These are phyloP conservation scores for Perilla frutescens DNA, from an alignment of 257 asterid genomes.

Conservation along the genomic window DNA sequence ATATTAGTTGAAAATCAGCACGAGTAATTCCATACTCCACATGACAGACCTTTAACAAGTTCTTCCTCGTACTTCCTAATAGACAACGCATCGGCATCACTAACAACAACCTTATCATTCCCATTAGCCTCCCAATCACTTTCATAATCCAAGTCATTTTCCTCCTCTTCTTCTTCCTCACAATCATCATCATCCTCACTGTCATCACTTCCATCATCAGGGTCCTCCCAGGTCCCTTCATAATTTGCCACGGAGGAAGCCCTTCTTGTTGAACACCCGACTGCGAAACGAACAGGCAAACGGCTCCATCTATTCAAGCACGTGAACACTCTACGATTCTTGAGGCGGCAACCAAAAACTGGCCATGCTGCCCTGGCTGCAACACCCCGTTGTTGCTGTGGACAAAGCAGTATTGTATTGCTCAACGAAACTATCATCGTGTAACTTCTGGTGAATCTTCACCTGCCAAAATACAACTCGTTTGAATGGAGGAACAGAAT, in stretches of 20 bases:
- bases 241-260: slow-evolving; percentile 31
- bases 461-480: slow-evolving; percentile 17
- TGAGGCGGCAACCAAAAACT: slow-evolving; percentile 27
- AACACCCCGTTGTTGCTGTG: slow-evolving; percentile 33
- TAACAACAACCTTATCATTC: slow-evolving; percentile 37
- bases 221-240: slow-evolving; percentile 71
- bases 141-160: slow-evolving; percentile 67
- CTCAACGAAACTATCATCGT: slow-evolving; percentile 47
- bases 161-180: slow-evolving; percentile 55
- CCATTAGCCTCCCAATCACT: slow-evolving; percentile 71
- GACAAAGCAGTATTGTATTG: slow-evolving; percentile 26
- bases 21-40: not conserved
- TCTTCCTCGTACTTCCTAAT: slow-evolving; percentile 55
- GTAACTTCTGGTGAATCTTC: slow-evolving; percentile 12
- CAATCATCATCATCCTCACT: slow-evolving; percentile 62
- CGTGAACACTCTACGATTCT: slow-evolving; percentile 2
- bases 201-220: slow-evolving; percentile 69
- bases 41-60: slow-evolving; percentile 57
- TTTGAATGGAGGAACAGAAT: not conserved
- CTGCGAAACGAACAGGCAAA: slow-evolving; percentile 8
- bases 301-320: slow-evolving; percentile 25
- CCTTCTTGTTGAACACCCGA: slow-evolving; percentile 30
- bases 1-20: not conserved
- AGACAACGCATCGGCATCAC: slow-evolving; percentile 41
- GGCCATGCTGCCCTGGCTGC: slow-evolving; percentile 36